Percentiles rank a stretch among this genome's conserved stretches.
phyloP scores from a whole-genome alignment of 2,329 filamentous ascomycete genomes.

The Stenocarpella maydis region DNA sequence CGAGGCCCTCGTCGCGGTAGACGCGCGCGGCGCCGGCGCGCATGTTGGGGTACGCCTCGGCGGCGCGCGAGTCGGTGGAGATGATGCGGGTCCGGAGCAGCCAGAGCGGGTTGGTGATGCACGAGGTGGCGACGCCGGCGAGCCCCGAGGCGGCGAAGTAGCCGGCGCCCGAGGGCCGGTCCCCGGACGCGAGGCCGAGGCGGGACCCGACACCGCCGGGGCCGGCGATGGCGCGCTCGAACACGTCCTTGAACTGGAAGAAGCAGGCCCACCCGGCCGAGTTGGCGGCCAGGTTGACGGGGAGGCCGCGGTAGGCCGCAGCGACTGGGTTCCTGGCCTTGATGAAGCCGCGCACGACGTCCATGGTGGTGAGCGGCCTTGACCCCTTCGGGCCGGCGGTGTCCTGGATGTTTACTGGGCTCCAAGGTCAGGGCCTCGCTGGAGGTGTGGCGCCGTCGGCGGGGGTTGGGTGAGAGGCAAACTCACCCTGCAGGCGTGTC shows the following conservation, averaged over 20 bases:
- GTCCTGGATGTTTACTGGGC: conserved; percentile 52
- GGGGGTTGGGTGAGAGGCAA: too few relatives aligned
- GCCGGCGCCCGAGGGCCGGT: conserved; percentile 66
- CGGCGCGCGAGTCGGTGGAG: conserved; percentile 76
- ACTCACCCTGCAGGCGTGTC: conserved; percentile 86
- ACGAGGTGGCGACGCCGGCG: conserved; percentile 76
- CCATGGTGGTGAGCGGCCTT: conserved; percentile 55
- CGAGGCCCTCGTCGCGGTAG: conserved; percentile 73
- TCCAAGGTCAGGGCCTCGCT: not conserved
- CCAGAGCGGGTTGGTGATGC: conserved; percentile 95
- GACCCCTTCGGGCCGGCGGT: conserved; percentile 52
- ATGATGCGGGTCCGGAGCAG: conserved; percentile 98
- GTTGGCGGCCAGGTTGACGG: conserved; percentile 91
- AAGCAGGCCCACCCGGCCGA: conserved; percentile 91
- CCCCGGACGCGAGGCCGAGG: conserved; percentile 37
- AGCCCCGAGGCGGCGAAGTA: conserved; percentile 82
- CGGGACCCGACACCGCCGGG: conserved; percentile 38
- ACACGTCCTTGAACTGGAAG: conserved; percentile 77
- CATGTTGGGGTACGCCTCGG: conserved; percentile 85
- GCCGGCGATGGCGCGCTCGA: conserved; percentile 56
- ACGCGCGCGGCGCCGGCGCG: conserved; percentile 73
- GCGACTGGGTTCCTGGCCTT: conserved; percentile 64
- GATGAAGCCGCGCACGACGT: conserved; percentile 60
- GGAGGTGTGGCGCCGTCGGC: not conserved
- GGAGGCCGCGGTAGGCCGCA: conserved; percentile 87